Conservation (phyloP, 2,329 filamentous ascomycete species). For the Calonectria multiphialidica region DNA sequence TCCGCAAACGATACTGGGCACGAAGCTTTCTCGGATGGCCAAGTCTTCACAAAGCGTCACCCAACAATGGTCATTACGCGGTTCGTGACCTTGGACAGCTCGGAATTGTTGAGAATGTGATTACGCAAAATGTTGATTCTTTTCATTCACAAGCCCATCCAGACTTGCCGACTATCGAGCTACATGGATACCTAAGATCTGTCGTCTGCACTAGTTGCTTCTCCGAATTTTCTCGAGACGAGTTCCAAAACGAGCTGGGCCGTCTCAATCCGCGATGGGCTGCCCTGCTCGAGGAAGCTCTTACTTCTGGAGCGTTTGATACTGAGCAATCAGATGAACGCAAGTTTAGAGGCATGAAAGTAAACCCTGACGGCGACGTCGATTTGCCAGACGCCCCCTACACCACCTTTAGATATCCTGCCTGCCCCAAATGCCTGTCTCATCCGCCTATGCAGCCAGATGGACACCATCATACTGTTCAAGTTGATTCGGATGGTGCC, state of each 20-base stretch:
- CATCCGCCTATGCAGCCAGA: conserved; percentile 69
- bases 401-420: conserved; percentile 89
- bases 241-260: conserved; percentile 82
- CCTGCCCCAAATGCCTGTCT: conserved; percentile 84
- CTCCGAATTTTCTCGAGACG: conserved; percentile 75
- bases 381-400: conserved; percentile 91
- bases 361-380: conserved; percentile 95
- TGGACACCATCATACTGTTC: conserved; percentile 68
- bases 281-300: conserved; percentile 77
- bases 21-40: conserved; percentile 95
- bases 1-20: conserved; percentile 95
- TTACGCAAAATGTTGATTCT: conserved; percentile 98
- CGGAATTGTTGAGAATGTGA: conserved; percentile 80
- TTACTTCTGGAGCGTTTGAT: conserved; percentile 80
- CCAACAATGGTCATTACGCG: conserved; percentile 84
- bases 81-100: conserved; percentile 78
- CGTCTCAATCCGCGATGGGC: conserved; percentile 89
- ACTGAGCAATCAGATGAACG: conserved; percentile 82
- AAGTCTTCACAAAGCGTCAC: conserved; percentile 80
- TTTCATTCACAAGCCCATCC: conserved; percentile 88
- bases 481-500: conserved; percentile 84
- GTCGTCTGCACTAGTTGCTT: conserved; percentile 85
- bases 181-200: conserved; percentile 90
- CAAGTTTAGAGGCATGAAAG: conserved; percentile 76
- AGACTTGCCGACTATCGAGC: conserved; percentile 79